These are phyloP conservation scores for Phaffia tasmanica DNA, from an alignment of 768 basidiomycete species.

Conservation along the genomic window DNA sequence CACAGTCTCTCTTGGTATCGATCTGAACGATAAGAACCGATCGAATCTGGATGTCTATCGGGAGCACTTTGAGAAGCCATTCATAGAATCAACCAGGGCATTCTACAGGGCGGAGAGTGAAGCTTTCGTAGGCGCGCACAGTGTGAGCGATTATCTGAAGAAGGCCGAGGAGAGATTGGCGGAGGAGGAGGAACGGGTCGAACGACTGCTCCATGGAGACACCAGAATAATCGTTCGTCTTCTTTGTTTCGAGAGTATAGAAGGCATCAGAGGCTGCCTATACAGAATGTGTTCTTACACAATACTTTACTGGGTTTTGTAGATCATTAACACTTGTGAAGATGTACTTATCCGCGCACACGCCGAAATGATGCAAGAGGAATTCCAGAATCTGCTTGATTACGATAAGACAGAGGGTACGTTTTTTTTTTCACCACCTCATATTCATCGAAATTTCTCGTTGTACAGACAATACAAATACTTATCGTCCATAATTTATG, in stretches of 20 bases:
- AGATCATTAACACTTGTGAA: conserved; percentile 56
- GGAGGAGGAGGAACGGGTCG: conserved; percentile 92
- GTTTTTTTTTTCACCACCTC: conserved; percentile 14
- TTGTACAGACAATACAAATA: not conserved
- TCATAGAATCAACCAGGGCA: conserved; percentile 74
- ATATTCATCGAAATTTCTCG: not conserved
- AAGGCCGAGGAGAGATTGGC: conserved; percentile 83
- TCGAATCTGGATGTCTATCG: conserved; percentile 84
- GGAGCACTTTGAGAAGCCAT: conserved; percentile 77
- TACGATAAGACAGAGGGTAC: conserved; percentile 73
- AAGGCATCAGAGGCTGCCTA: not conserved
- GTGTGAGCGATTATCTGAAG: conserved; percentile 85
- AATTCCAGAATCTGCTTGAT: conserved; percentile 65
- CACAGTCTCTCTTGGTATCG: conserved; percentile 73
- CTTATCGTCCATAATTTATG: not conserved
- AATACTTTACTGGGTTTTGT: not conserved
- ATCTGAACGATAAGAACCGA: conserved; percentile 77
- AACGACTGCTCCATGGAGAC: conserved; percentile 78
- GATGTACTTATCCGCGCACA: conserved; percentile 82
- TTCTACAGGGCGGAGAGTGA: conserved; percentile 90
- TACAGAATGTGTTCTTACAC: not conserved
- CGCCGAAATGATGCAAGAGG: conserved; percentile 75
- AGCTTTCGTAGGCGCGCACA: conserved; percentile 75
- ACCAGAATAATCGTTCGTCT: conserved; percentile 58
- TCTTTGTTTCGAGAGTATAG: conserved; percentile 39